These are phyloP conservation scores for Ogataea salicorniae DNA, from an alignment of 805 yeast genomes.

Conservation along the genomic window DNA sequence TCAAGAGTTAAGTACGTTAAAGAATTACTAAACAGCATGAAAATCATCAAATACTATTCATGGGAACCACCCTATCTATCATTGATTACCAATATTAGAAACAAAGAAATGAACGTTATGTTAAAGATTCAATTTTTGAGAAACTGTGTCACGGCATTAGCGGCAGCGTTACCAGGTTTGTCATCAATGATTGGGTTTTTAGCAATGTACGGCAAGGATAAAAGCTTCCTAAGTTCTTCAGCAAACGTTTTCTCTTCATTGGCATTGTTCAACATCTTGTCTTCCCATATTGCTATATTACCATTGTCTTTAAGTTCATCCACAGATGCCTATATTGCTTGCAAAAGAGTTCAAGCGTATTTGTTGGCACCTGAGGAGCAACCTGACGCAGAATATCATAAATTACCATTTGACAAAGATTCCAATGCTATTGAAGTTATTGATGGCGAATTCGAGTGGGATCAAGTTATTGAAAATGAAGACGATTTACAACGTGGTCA, in stretches of 20 bases:
- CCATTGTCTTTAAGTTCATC: conserved; percentile 68
- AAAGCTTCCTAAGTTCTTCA: conserved; percentile 38
- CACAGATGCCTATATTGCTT: conserved; percentile 60
- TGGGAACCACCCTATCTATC: conserved; percentile 82
- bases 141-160: conserved; percentile 57
- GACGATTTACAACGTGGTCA: conserved; percentile 17
- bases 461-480: conserved; percentile 28
- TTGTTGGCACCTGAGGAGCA: conserved; percentile 39
- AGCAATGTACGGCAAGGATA: conserved; percentile 33
- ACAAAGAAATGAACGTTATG: conserved; percentile 55
- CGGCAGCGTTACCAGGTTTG: conserved; percentile 62
- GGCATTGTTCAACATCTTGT: conserved; percentile 57
- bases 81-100: conserved; percentile 50
- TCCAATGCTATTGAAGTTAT: conserved; percentile 42
- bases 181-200: conserved; percentile 61
- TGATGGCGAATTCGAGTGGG: conserved; percentile 66
- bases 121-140: conserved; percentile 61
- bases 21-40: conserved; percentile 74
- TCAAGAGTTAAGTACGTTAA: conserved; percentile 68
- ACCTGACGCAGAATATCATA: conserved; percentile 20
- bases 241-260: conserved; percentile 67
- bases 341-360: conserved; percentile 50
- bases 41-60: conserved; percentile 79
- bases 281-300: conserved; percentile 59
- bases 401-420: conserved; percentile 12